Percentiles rank a stretch among this genome's conserved stretches.
These are phyloP conservation scores for Panellus pusillus DNA, from an alignment of 768 basidiomycete species.

Conservation along the genomic window DNA sequence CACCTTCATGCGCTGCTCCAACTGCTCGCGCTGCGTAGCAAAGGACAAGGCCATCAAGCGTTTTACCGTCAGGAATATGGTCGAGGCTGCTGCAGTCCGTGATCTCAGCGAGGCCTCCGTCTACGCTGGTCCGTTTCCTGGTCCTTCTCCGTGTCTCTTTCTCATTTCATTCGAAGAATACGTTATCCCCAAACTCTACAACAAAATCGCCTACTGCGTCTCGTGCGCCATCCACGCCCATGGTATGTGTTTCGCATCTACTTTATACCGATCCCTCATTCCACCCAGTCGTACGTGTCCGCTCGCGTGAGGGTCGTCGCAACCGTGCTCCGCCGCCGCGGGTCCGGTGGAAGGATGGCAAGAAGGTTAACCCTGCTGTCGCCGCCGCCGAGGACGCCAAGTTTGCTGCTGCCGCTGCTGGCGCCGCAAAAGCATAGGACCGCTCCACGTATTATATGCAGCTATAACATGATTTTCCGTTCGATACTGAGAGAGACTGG, in stretches of 20 bases:
- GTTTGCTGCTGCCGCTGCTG: slow-evolving; percentile 48
- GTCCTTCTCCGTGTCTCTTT: neutral
- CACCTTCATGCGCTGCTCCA: slow-evolving; percentile 93
- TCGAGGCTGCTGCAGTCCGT: slow-evolving; percentile 96
- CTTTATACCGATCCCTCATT: neutral
- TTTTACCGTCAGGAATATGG: slow-evolving; percentile 99
- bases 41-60: slow-evolving; percentile 99
- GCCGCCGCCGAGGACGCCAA: slow-evolving; percentile 90
- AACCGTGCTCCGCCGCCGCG: slow-evolving; percentile 98
- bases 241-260: slow-evolving; percentile 49
- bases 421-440: slow-evolving; percentile 45
- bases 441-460: neutral
- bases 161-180: slow-evolving; percentile 63
- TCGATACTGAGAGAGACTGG: too few species aligned
- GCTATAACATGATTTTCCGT: too few species aligned
- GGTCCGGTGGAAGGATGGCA: slow-evolving; percentile 91
- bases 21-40: slow-evolving; percentile 96
- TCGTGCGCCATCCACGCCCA: slow-evolving; percentile 99
- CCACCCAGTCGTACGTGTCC: slow-evolving; percentile 90
- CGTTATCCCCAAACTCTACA: slow-evolving; percentile 94
- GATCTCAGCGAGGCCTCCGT: slow-evolving; percentile 97
- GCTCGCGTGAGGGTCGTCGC: slow-evolving; percentile 91
- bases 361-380: slow-evolving; percentile 96
- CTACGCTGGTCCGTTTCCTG: slow-evolving; percentile 75
- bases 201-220: slow-evolving; percentile 98